A percentile compares a stretch with the other conserved stretches of the same genome.
These are phyloP conservation scores for Pseudozyma pruni DNA, from an alignment of 1,284 basidiomycete genomes.

Conservation along the genomic window DNA sequence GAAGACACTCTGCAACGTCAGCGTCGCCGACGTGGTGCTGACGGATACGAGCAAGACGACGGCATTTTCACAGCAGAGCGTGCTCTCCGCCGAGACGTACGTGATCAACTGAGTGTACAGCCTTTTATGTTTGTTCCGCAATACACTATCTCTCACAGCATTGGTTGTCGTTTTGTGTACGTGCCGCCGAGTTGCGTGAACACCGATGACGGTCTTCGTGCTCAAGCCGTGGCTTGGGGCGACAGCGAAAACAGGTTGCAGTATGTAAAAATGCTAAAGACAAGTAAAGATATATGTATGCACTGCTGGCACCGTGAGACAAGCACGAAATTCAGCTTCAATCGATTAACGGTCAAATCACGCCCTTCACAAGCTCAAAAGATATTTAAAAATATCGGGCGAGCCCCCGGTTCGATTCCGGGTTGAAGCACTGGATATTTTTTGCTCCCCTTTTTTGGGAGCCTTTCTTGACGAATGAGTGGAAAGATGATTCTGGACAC, in stretches of 20 bases:
- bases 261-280: no score
- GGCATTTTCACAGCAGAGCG: constrained; percentile 81
- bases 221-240: no score
- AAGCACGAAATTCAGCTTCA: constrained; percentile 7
- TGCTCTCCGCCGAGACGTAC: constrained; percentile 64
- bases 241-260: no score
- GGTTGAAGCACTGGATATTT: constrained; percentile 23
- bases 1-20: constrained; percentile 73
- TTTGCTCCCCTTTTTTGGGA: constrained; percentile 4
- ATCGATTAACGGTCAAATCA: constrained; percentile 55
- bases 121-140: neutral
- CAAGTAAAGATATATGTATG: constrained; percentile 10
- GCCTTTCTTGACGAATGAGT: neutral
- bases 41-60: constrained; percentile 75
- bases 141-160: no score
- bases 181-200: no score
- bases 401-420: constrained; percentile 52
- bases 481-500: constrained; percentile 1
- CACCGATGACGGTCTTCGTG: no score
- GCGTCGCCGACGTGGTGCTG: constrained; percentile 72
- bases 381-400: constrained; percentile 6
- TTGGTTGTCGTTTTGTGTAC: no score
- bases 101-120: constrained; percentile 41
- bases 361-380: constrained; percentile 36
- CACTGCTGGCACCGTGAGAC: neutral